Conservation (phyloP, 306 rosid genomes). For the Rosa rugosa region DNA sequence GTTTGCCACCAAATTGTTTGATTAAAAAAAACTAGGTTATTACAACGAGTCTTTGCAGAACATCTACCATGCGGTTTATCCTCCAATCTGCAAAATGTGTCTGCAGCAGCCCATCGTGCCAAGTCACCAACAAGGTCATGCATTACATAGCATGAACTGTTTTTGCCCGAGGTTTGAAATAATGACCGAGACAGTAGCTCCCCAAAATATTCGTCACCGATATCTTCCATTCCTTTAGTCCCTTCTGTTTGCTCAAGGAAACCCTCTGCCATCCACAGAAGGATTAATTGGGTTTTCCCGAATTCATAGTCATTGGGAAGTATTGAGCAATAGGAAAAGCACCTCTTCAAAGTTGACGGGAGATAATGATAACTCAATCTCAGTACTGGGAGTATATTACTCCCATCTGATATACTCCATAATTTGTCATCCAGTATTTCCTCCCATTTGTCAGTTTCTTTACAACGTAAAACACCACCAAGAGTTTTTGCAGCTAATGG, state of each 20-base stretch:
- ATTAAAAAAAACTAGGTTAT: too few relatives aligned
- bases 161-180: conserved; percentile 7
- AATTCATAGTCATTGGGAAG: conserved; percentile 26
- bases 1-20: too few relatives aligned
- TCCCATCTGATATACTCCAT: conserved; percentile 5
- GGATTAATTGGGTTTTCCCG: conserved; percentile 7
- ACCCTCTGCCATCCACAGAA: conserved; percentile 43
- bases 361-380: background rate
- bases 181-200: conserved; percentile 31
- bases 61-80: background rate
- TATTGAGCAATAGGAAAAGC: conserved; percentile 42
- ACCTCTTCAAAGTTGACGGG: conserved; percentile 16
- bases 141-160: background rate
- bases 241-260: background rate
- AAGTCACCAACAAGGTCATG: conserved; percentile 42
- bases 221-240: background rate
- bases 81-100: background rate
- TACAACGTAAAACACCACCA: conserved; percentile 27
- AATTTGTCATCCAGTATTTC: conserved; percentile 1
- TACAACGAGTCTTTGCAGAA: conserved; percentile 12
- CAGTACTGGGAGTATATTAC: conserved; percentile 8
- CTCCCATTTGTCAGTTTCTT: conserved; percentile 8
- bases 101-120: conserved; percentile 14
- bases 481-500: conserved; percentile 36
- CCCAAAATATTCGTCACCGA: conserved; percentile 20